Base-by-base conservation (phyloP, 257 asterid genomes). In the Lycium ferocissimum region DNA sequence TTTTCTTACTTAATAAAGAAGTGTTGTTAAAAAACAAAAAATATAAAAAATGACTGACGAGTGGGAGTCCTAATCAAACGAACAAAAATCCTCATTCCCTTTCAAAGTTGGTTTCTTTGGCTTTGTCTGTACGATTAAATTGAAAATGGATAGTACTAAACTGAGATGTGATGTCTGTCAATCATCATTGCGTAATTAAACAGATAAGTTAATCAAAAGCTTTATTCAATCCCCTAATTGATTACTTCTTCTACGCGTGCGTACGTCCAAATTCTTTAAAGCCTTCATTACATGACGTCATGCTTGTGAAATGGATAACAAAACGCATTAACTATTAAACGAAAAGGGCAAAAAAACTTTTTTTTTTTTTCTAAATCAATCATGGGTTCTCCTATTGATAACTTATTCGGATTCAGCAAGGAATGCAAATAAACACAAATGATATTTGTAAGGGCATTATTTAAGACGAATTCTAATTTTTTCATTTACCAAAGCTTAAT, bases 121-220 rank as follows among this genome's bases (percentile, higher is more conserved):
- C 66, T 18, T 59, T 59, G 26, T 59, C 26, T 59, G 33, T 17
- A 17, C 33, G 66, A 59, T 17, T 17, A 18, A 12, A 59, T 17
- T 17, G 66, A 59, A 26, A 17, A 18, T 17, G 66, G 33, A 18
- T 9, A 59, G 66, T 59, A 59, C 33, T 59, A 59, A 59, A 59
- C 66, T 59, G 3, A 59, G 66, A 59, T 59, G 3, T 26, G 33
- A 26, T 26, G 33, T 26, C 33, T 26, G 33, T 2, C 26, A 59
- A 59, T 18, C 66, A 59, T 7, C 26, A 18, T 59, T 7, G 33
- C 66, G 33, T 59, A 59, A 59, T 59, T 59, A 80, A 53, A 79
- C 9, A 26, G 87, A 85, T 10, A 67, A 66, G 20, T 67, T 53
- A 85, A 85, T 84, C 22, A 66, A 79, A 43, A 6, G 6, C 33